These are phyloP conservation scores for Cytospora piceae DNA, from an alignment of 2,329 filamentous ascomycete genomes.

Conservation along the genomic window DNA sequence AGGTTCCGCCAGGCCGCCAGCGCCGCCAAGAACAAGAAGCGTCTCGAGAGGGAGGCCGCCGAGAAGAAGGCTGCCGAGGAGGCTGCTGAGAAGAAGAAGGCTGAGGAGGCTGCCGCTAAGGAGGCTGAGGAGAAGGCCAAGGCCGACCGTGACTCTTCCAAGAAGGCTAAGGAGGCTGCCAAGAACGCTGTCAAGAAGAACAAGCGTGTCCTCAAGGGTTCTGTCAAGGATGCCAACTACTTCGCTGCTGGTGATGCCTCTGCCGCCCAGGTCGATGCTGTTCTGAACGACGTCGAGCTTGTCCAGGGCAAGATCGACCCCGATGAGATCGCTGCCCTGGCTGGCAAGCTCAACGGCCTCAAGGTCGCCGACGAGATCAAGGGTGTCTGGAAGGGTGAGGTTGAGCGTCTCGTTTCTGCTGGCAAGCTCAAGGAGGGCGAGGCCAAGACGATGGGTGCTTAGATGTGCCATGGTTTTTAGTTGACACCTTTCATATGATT, in stretches of 20 bases:
- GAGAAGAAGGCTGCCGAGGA: conserved; percentile 87
- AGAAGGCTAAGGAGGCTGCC: conserved; percentile 98
- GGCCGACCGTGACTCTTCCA: conserved; percentile 76
- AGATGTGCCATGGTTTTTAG: conserved; percentile 19
- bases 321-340: conserved; percentile 85
- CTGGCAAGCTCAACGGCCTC: conserved; percentile 76
- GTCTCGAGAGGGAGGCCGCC: conserved; percentile 85
- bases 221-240: conserved; percentile 98
- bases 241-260: conserved; percentile 75
- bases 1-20: conserved; percentile 90
- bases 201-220: conserved; percentile 93
- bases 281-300: conserved; percentile 83
- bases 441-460: conserved; percentile 63
- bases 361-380: conserved; percentile 87
- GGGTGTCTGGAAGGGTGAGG: conserved; percentile 77
- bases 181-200: conserved; percentile 99
- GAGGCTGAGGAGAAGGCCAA: conserved; percentile 89
- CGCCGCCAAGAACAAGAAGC: conserved; percentile 96
- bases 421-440: conserved; percentile 89
- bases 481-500: not conserved
- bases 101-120: conserved; percentile 76
- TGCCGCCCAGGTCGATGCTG: conserved; percentile 78
- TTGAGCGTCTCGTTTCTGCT: conserved; percentile 74
- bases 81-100: conserved; percentile 79
- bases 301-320: conserved; percentile 87